phyloP scores from a whole-genome alignment of 2,329 filamentous ascomycete genomes.

The Phoma herbarum region DNA sequence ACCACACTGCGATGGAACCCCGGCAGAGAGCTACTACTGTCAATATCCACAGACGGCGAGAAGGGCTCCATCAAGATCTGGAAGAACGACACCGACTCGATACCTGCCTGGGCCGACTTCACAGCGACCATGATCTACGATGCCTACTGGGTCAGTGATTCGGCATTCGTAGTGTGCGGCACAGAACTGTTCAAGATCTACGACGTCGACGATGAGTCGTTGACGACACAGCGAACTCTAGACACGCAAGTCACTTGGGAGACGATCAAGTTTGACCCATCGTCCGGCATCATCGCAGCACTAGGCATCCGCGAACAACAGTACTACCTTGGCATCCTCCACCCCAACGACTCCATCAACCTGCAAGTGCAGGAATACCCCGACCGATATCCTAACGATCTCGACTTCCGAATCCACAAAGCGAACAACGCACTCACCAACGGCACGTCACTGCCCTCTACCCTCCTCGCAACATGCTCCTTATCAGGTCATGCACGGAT shows the following conservation, averaged over 20 bases:
- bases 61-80: constrained; percentile 52
- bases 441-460: constrained; percentile 33
- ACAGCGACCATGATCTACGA: constrained; percentile 54
- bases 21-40: constrained; percentile 44
- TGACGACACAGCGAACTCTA: constrained; percentile 43
- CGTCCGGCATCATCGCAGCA: constrained; percentile 53
- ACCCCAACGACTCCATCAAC: constrained; percentile 43
- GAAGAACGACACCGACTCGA: constrained; percentile 46
- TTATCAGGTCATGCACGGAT: constrained; percentile 52
- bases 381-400: constrained; percentile 50
- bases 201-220: constrained; percentile 40
- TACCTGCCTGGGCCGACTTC: constrained; percentile 54
- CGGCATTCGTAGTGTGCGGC: constrained; percentile 56
- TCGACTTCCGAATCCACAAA: constrained; percentile 52
- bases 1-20: constrained; percentile 50
- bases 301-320: constrained; percentile 39
- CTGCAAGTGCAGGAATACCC: constrained; percentile 46
- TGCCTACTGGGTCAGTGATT: constrained; percentile 55
- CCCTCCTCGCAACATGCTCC: constrained; percentile 53
- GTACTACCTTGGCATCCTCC: constrained; percentile 48
- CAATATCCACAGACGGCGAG: constrained; percentile 52
- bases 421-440: constrained; percentile 27
- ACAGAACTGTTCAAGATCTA: constrained; percentile 52
- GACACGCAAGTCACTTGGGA: constrained; percentile 49
- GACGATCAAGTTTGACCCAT: constrained; percentile 51